Evolutionary conservation across 495 filamentous ascomycete species (phyloP).

Genomic region (Neurospora sp.): DNA sequence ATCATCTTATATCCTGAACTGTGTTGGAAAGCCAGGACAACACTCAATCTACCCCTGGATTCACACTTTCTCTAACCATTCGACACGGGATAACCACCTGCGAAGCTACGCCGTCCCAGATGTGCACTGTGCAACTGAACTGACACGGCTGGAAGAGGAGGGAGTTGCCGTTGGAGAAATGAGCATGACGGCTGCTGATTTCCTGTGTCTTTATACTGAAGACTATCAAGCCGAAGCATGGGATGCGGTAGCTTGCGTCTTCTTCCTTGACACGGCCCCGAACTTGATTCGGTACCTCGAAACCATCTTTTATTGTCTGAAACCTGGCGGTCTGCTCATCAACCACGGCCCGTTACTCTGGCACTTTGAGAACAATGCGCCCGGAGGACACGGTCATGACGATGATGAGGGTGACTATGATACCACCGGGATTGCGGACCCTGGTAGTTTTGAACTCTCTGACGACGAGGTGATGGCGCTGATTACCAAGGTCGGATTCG

Average conservation of each 20-base stretch:
- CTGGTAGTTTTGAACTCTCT: slow-evolving; percentile 76
- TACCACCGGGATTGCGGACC: slow-evolving; percentile 55
- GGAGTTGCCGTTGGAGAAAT: slow-evolving; percentile 46
- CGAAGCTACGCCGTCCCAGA: slow-evolving; percentile 64
- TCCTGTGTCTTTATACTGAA: slow-evolving; percentile 62
- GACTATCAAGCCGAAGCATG: slow-evolving; percentile 49
- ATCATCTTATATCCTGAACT: slow-evolving; percentile 77
- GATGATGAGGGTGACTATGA: slow-evolving; percentile 36
- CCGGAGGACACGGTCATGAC: slow-evolving; percentile 30
- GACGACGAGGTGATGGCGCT: slow-evolving; percentile 76
- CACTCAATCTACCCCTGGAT: slow-evolving; percentile 76
- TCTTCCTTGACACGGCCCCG: slow-evolving; percentile 95
- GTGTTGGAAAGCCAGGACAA: slow-evolving; percentile 26
- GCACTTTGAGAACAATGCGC: slow-evolving; percentile 63
- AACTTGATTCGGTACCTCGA: slow-evolving; percentile 85
- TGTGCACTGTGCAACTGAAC: slow-evolving; percentile 52
- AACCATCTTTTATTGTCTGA: slow-evolving; percentile 67
- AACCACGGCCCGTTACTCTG: slow-evolving; percentile 87
- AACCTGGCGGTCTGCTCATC: slow-evolving; percentile 69
- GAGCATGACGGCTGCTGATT: slow-evolving; percentile 81
- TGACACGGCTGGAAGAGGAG: slow-evolving; percentile 21
- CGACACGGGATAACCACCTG: slow-evolving; percentile 59
- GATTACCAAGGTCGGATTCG: slow-evolving; percentile 68
- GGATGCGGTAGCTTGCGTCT: slow-evolving; percentile 79
- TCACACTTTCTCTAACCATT: slow-evolving; percentile 70